A percentile compares a stretch with the other conserved stretches of the same genome.
Evolutionary conservation across 192 early-diverging fungal species (phyloP).

Genomic region (Coemansia sp.): DNA sequence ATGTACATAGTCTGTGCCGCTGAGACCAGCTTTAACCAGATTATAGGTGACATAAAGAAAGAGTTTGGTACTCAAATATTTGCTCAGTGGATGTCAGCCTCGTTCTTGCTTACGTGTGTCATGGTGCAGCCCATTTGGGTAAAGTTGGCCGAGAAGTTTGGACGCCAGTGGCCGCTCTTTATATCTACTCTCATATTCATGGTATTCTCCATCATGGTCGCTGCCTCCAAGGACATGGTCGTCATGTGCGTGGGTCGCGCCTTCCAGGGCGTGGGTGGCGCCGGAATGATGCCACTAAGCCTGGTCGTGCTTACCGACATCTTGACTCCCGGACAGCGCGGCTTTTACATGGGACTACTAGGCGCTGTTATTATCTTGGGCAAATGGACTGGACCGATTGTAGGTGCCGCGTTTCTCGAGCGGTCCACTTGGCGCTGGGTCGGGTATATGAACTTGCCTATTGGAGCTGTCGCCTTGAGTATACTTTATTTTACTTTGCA

Average conservation of each 20-base stretch:
- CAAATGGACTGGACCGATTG: slow-evolving; percentile 70
- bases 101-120: slow-evolving; percentile 71
- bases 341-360: slow-evolving; percentile 69
- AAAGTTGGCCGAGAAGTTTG: slow-evolving; percentile 81
- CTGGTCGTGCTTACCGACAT: slow-evolving; percentile 80
- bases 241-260: slow-evolving; percentile 68
- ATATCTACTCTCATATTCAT: slow-evolving; percentile 51
- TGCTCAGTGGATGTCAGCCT: slow-evolving; percentile 82
- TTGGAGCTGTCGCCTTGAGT: slow-evolving; percentile 59
- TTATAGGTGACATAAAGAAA: slow-evolving; percentile 67
- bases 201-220: slow-evolving; percentile 55
- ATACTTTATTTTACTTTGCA: slow-evolving; percentile 63
- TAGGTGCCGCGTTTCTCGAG: slow-evolving; percentile 71
- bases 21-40: slow-evolving; percentile 83
- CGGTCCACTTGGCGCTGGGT: slow-evolving; percentile 66
- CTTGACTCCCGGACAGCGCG: slow-evolving; percentile 65
- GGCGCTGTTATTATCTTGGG: slow-evolving; percentile 64
- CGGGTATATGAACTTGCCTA: slow-evolving; percentile 80
- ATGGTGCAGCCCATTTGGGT: slow-evolving; percentile 81
- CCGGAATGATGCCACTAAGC: slow-evolving; percentile 65
- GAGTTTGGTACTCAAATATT: slow-evolving; percentile 67
- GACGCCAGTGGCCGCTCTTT: slow-evolving; percentile 41
- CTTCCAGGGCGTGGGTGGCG: slow-evolving; percentile 74
- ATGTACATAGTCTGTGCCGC: slow-evolving; percentile 78
- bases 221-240: slow-evolving; percentile 36